Base-by-base conservation (phyloP, 352 stramenopile species). In the Globisporangium heterothallicum region DNA sequence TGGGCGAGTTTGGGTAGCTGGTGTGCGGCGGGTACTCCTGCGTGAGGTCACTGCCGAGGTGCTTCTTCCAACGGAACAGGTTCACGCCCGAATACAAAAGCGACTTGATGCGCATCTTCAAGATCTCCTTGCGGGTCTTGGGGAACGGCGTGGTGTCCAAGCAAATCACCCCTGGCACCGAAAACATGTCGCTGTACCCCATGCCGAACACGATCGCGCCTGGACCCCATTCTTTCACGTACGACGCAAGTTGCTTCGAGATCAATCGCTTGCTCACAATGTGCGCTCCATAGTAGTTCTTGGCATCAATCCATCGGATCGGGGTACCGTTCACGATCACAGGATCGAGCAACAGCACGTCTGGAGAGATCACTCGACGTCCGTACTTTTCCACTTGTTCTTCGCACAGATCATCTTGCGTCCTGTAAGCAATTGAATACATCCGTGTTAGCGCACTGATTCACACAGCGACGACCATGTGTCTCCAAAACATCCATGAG, bases 251-350 rank as follows among this genome's bases (percentile, higher is more conserved):
- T 48, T 93, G 82, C 27, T 84, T 86, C 25, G 80, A 82, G 63
- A 93, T 91, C 38, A 91, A 55, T 1, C 78, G 72, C 70, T 93
- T 93, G 62, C 79, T 90, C 40, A 93, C 82, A 49, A 93, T 91
- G 64, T 93, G 82, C n/a, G 82, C 79, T 29, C 82, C 82, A 58
- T 93, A 93, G 55, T 91, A 93, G 62, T 93, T 93, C 63, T 93
- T 93, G 34, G 82, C 82, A 48, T 93, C 82, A 55, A 93, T 88
- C 82, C 82, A 93, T 26, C 82, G 82, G 49, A 93, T 88, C 6
- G 82, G 82, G 24, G 81, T 84, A 42, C 80, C 82, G 63, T 93
- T 93, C 46, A 93, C 82, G 47, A 91, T 58, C 49, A 91, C 78
- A 0, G 82, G 82, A 58, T 93, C 82, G 27, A 93, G 56, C 43